Conservation (phyloP, 2,329 filamentous ascomycete species). For the Calonectria naviculata region DNA sequence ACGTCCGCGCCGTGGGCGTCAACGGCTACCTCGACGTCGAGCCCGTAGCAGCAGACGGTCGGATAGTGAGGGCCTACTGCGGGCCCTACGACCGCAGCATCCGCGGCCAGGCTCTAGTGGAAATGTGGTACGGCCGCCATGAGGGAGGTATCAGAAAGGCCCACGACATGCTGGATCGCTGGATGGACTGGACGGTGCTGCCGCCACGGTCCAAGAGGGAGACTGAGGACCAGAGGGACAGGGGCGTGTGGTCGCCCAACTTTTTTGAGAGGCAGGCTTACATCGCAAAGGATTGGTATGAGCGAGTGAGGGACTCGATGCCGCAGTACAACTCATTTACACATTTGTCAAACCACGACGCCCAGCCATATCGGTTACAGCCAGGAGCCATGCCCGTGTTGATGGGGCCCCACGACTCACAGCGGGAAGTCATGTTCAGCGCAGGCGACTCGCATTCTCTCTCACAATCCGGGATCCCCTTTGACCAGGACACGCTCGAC, state of each 20-base stretch:
- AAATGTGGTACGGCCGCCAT: conserved; percentile 56
- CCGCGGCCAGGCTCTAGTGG: conserved; percentile 47
- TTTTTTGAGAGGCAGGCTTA: conserved; percentile 47
- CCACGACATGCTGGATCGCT: conserved; percentile 53
- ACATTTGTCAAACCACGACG: conserved; percentile 40
- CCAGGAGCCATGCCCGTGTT: conserved; percentile 46
- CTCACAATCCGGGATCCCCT: conserved; percentile 43
- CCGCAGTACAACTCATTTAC: conserved; percentile 22
- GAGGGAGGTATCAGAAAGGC: conserved; percentile 47
- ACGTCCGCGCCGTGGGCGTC: conserved; percentile 33
- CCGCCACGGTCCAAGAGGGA: conserved; percentile 47
- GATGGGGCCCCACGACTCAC: conserved; percentile 44
- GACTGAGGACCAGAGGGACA: conserved; percentile 42
- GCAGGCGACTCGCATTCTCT: conserved; percentile 40
- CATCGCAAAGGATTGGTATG: conserved; percentile 45
- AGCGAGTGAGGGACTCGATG: conserved; percentile 32
- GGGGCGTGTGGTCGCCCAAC: conserved; percentile 53
- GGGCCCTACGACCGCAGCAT: conserved; percentile 49
- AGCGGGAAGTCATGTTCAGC: conserved; percentile 44
- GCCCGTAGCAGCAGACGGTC: conserved; percentile 46
- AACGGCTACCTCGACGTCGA: conserved; percentile 46
- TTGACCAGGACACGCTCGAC: conserved; percentile 37
- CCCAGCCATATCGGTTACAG: conserved; percentile 41
- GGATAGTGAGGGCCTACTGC: conserved; percentile 46
- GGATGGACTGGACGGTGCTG: conserved; percentile 53